These are phyloP conservation scores for Debaryomyces coudertii DNA, from an alignment of 1,139 yeast species.

Conservation along the genomic window DNA sequence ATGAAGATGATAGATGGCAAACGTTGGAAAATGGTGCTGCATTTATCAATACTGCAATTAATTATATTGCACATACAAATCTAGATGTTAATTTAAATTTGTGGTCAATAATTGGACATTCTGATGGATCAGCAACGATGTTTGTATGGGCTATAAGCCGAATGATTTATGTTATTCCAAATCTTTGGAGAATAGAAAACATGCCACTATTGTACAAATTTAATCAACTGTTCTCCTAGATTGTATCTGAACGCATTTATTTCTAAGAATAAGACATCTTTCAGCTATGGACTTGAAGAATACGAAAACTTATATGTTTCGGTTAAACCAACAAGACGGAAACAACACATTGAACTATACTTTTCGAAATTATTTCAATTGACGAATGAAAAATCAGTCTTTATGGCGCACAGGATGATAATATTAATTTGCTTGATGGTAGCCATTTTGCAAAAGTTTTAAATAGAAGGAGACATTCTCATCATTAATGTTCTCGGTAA, in stretches of 20 bases:
- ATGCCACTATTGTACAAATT: conserved; percentile 52
- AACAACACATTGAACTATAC: conserved; percentile 36
- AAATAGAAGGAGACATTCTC: conserved; percentile 52
- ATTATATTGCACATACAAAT: conserved; percentile 42
- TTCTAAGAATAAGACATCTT: background rate
- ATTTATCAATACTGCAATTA: conserved; percentile 61
- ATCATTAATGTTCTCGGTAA: conserved; percentile 72
- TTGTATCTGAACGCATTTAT: conserved; percentile 16
- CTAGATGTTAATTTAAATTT: conserved; percentile 46
- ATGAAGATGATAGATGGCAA: conserved; percentile 56
- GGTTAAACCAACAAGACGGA: conserved; percentile 30
- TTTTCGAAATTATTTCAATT: conserved; percentile 46
- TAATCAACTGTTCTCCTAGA: conserved; percentile 23
- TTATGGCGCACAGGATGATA: conserved; percentile 69
- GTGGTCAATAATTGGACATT: conserved; percentile 68
- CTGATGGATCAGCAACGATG: conserved; percentile 79
- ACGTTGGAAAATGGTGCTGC: conserved; percentile 51
- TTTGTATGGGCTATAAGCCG: conserved; percentile 66
- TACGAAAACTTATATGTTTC: background rate
- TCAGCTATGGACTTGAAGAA: conserved; percentile 1
- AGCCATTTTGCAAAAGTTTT: conserved; percentile 60
- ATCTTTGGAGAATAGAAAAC: conserved; percentile 29
- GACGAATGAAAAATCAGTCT: conserved; percentile 56
- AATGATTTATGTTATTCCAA: conserved; percentile 25
- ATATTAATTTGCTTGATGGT: conserved; percentile 68